Conservation (phyloP, 306 rosid species). For the Prunus armeniaca region DNA sequence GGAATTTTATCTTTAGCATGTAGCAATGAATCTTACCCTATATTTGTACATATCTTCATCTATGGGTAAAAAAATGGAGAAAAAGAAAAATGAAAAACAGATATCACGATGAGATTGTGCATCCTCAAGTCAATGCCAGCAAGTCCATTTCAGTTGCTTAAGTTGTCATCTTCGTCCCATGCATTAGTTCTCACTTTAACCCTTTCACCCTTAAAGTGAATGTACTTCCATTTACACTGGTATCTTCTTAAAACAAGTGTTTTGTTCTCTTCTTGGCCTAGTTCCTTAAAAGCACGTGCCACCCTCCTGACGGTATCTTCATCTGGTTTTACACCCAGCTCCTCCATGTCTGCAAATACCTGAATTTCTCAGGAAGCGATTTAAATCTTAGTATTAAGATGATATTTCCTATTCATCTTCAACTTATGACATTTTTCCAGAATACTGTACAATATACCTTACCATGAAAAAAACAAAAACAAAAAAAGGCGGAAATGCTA, state of each 20-base stretch:
- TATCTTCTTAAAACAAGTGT: constrained; percentile 56
- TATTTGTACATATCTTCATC: constrained; percentile 4
- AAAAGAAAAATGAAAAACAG: background rate
- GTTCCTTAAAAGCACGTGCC: constrained; percentile 47
- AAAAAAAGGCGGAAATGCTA: background rate
- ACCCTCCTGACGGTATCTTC: constrained; percentile 83
- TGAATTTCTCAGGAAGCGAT: constrained; percentile 26
- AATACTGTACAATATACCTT: background rate
- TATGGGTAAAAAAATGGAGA: background rate
- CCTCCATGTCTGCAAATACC: constrained; percentile 95
- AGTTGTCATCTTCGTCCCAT: constrained; percentile 38
- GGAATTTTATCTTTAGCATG: background rate
- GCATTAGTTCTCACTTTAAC: constrained; percentile 58
- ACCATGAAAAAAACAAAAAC: background rate
- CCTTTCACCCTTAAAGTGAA: constrained; percentile 79
- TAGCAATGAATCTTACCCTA: background rate
- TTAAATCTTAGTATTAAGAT: background rate
- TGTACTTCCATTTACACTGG: constrained; percentile 75
- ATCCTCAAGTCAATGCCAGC: background rate
- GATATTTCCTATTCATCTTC: constrained; percentile 2
- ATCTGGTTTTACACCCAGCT: constrained; percentile 72
- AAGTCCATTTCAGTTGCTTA: constrained; percentile 20
- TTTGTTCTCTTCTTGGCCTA: constrained; percentile 68
- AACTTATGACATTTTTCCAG: background rate
- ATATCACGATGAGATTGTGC: background rate